A percentile compares a stretch with the other conserved stretches of the same genome.
These are phyloP conservation scores for Diplodia corticola DNA, from an alignment of 2,329 filamentous ascomycete species.

Conservation along the genomic window DNA sequence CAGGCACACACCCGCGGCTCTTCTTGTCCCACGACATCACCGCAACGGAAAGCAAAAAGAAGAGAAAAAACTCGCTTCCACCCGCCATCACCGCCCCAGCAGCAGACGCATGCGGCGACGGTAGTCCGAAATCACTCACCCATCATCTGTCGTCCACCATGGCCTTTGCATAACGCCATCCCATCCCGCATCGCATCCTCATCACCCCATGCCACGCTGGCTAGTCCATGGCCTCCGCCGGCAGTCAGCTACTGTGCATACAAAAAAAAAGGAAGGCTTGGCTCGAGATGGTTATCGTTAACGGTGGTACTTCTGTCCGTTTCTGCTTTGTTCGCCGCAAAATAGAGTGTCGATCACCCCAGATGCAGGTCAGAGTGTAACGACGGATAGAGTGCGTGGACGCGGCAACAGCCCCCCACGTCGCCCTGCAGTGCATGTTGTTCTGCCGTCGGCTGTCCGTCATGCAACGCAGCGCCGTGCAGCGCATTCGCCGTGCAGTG, in stretches of 20 bases:
- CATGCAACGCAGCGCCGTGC: background rate
- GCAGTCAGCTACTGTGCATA: background rate
- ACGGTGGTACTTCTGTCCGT: no score
- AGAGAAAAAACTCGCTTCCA: no score
- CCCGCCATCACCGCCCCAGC: background rate
- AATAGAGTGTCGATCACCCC: background rate
- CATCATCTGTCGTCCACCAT: background rate
- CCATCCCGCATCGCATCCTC: no score
- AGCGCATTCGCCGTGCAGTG: background rate
- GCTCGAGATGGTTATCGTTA: background rate
- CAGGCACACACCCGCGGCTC: background rate
- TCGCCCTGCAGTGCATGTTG: slow-evolving; percentile 5
- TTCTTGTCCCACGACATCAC: background rate
- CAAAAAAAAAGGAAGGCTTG: background rate
- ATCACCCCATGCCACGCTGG: background rate
- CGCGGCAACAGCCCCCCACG: slow-evolving; percentile 13
- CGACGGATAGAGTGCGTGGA: background rate
- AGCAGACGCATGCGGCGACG: background rate
- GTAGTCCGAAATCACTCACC: no score
- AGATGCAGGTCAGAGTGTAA: background rate
- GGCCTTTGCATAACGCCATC: background rate
- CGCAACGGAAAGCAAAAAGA: background rate
- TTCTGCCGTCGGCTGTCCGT: background rate
- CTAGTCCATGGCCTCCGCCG: background rate
- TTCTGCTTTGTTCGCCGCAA: background rate